phyloP scores from a whole-genome alignment of 495 filamentous ascomycete species.

The Daldinia concentrica region DNA sequence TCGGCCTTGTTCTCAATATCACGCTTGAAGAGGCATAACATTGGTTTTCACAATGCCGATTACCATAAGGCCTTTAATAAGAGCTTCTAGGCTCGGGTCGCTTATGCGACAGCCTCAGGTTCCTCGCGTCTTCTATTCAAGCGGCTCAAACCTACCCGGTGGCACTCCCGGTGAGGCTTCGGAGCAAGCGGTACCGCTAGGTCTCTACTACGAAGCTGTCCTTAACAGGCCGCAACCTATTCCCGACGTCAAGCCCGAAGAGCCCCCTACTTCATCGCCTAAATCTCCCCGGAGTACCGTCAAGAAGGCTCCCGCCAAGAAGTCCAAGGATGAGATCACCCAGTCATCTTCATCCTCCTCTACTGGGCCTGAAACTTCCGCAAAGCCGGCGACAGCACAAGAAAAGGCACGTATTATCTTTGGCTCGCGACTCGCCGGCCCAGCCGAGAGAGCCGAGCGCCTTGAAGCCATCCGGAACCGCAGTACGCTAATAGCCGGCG shows the following conservation, averaged over 20 bases:
- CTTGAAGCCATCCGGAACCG: constrained; percentile 63
- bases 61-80: constrained; percentile 40
- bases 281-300: constrained; percentile 40
- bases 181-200: constrained; percentile 31
- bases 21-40: background rate
- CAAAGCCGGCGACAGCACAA: constrained; percentile 52
- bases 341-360: constrained; percentile 38
- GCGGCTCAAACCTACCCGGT: constrained; percentile 36
- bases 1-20: background rate
- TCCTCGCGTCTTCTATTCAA: constrained; percentile 37
- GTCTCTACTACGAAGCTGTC: constrained; percentile 56
- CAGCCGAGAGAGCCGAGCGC: constrained; percentile 69
- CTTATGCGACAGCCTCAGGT: constrained; percentile 29
- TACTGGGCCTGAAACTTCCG: constrained; percentile 41
- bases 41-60: constrained; percentile 33
- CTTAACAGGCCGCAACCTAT: constrained; percentile 54
- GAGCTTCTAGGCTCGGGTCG: constrained; percentile 41
- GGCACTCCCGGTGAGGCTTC: constrained; percentile 40
- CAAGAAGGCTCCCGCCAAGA: constrained; percentile 42
- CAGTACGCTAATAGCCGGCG: constrained; percentile 74
- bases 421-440: constrained; percentile 73
- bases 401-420: constrained; percentile 77
- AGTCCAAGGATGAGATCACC: constrained; percentile 31
- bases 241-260: constrained; percentile 50
- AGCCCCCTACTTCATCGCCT: constrained; percentile 51